A percentile compares a stretch with the other conserved stretches of the same genome.
phyloP scores from a whole-genome alignment of 2,329 filamentous ascomycete genomes.

The Alternaria arbusti region DNA sequence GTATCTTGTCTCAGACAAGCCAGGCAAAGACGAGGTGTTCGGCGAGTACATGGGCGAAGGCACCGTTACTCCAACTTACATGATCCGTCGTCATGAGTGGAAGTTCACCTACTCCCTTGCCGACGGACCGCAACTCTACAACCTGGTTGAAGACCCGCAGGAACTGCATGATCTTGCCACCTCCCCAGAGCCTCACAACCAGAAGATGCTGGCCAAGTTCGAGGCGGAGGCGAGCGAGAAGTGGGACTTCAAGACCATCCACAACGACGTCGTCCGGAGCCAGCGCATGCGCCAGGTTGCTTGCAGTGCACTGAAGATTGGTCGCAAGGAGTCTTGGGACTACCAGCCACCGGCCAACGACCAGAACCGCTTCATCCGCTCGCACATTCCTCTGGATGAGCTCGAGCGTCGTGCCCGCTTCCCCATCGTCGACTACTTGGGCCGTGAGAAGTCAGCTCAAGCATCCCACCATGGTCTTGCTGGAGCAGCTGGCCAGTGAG shows the following conservation, averaged over 20 bases:
- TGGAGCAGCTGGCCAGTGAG: constrained; percentile 44
- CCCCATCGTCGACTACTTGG: constrained; percentile 61
- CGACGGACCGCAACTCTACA: constrained; percentile 84
- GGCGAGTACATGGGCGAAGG: constrained; percentile 96
- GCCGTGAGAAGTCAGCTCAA: constrained; percentile 43
- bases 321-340: constrained; percentile 77
- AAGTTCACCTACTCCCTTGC: constrained; percentile 89
- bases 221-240: constrained; percentile 73
- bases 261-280: constrained; percentile 72
- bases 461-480: constrained; percentile 45
- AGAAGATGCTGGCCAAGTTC: constrained; percentile 64
- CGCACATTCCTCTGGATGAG: constrained; percentile 79
- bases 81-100: constrained; percentile 89
- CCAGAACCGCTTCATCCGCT: constrained; percentile 76
- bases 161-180: constrained; percentile 75
- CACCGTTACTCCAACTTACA: constrained; percentile 86
- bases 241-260: constrained; percentile 84
- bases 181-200: constrained; percentile 47
- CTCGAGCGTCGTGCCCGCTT: constrained; percentile 78
- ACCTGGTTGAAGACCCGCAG: constrained; percentile 75
- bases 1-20: constrained; percentile 49
- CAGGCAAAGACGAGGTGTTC: constrained; percentile 83
- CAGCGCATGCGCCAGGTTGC: constrained; percentile 81
- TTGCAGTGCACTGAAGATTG: constrained; percentile 79
- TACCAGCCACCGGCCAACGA: constrained; percentile 77